These are phyloP conservation scores for Stephania cephalantha DNA, from an alignment of 164 flowering plant species.

Conservation along the genomic window DNA sequence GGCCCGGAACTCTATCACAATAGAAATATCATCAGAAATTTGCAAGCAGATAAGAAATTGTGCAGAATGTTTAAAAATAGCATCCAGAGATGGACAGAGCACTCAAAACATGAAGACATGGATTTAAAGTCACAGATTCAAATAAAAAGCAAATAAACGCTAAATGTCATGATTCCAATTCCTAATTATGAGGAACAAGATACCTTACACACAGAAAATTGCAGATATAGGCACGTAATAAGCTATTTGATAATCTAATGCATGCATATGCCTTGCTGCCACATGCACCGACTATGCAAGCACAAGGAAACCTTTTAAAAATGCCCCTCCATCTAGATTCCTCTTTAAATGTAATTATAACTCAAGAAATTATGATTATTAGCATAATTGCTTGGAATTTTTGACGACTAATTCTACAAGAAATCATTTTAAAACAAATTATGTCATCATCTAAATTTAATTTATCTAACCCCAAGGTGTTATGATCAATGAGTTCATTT, in stretches of 20 bases:
- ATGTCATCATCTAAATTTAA: too few species aligned
- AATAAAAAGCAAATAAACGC: neutral
- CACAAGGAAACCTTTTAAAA: neutral
- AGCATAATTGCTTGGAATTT: neutral
- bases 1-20: slow-evolving; percentile 26
- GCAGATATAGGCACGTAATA: too few species aligned
- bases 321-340: neutral
- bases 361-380: neutral
- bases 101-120: neutral
- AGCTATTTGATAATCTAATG: too few species aligned
- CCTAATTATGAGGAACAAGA: neutral
- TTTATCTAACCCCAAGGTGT: neutral
- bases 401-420: too few species aligned
- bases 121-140: neutral
- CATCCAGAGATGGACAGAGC: neutral
- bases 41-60: neutral
- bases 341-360: neutral
- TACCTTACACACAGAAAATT: neutral
- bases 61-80: neutral
- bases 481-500: neutral
- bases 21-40: slow-evolving; percentile 10
- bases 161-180: neutral
- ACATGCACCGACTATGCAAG: neutral
- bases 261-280: too few species aligned
- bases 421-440: too few species aligned